phyloP scores from a whole-genome alignment of 1,284 basidiomycete species.

The Papiliotrema laurentii region DNA sequence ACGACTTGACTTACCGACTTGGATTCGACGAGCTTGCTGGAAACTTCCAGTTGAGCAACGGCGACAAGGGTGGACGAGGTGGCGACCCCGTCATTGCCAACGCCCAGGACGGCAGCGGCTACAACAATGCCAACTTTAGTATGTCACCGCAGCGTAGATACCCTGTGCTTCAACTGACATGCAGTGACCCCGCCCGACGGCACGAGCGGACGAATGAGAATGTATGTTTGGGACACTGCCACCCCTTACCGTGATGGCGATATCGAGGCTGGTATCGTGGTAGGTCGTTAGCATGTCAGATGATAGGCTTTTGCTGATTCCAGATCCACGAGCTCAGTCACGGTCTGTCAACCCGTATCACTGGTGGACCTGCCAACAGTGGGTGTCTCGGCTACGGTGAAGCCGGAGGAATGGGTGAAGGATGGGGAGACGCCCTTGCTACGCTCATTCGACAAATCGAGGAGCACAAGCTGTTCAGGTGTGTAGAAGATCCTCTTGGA shows the following conservation, averaged over 20 bases:
- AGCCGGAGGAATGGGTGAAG: slow-evolving; percentile 93
- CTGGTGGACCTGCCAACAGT: slow-evolving; percentile 88
- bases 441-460: slow-evolving; percentile 73
- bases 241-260: slow-evolving; percentile 89
- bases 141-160: not conserved
- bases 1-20: slow-evolving; percentile 57
- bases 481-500: too few relatives aligned
- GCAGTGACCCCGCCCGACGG: slow-evolving; percentile 52
- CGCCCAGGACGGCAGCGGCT: slow-evolving; percentile 80
- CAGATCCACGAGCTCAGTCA: slow-evolving; percentile 53
- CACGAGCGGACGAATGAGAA: slow-evolving; percentile 82
- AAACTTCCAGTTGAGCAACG: slow-evolving; percentile 98
- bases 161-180: not conserved
- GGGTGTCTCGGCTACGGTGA: slow-evolving; percentile 94
- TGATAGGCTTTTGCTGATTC: slow-evolving; percentile 39
- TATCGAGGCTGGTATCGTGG: slow-evolving; percentile 84
- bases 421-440: slow-evolving; percentile 66
- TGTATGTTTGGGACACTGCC: slow-evolving; percentile 93
- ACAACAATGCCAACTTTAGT: slow-evolving; percentile 55
- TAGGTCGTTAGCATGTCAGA: slow-evolving; percentile 61
- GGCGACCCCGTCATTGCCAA: slow-evolving; percentile 89
- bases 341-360: slow-evolving; percentile 86
- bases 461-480: slow-evolving; percentile 55
- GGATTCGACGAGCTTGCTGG: slow-evolving; percentile 84
- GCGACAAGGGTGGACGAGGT: slow-evolving; percentile 78